Evolutionary conservation across 371 early-diverging fungal genomes (phyloP).

Genomic region (Mucor piriformis): DNA sequence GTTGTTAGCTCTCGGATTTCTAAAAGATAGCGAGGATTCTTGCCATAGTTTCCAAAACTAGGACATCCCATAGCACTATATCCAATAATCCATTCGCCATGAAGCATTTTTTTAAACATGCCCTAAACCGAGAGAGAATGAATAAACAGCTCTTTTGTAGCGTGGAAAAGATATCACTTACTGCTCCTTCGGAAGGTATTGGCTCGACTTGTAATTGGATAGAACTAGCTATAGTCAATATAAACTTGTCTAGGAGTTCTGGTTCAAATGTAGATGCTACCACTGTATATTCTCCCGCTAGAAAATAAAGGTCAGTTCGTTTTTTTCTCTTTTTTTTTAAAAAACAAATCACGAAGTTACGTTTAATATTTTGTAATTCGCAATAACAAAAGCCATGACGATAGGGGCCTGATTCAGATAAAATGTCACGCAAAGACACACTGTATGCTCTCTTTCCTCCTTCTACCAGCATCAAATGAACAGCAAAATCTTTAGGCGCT

Average conservation of each 20-base stretch:
- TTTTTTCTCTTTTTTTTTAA: background rate
- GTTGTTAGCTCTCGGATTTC: slow-evolving; percentile 64
- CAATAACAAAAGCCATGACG: slow-evolving; percentile 74
- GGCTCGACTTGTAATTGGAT: slow-evolving; percentile 48
- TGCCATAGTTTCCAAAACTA: slow-evolving; percentile 60
- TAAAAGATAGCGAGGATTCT: slow-evolving; percentile 72
- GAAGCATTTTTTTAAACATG: slow-evolving; percentile 70
- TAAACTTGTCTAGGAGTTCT: slow-evolving; percentile 69
- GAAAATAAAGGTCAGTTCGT: background rate
- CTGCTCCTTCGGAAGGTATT: slow-evolving; percentile 82
- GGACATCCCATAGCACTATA: slow-evolving; percentile 72
- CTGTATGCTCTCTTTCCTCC: slow-evolving; percentile 74
- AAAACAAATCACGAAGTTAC: slow-evolving; percentile 31
- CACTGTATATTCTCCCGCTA: slow-evolving; percentile 76
- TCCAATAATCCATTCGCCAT: slow-evolving; percentile 68
- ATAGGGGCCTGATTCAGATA: slow-evolving; percentile 74
- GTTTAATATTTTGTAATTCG: slow-evolving; percentile 54
- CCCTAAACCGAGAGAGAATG: slow-evolving; percentile 42
- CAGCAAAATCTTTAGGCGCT: slow-evolving; percentile 65
- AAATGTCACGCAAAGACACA: slow-evolving; percentile 68
- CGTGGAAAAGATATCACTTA: slow-evolving; percentile 34
- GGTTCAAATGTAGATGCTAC: slow-evolving; percentile 81
- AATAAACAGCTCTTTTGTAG: background rate
- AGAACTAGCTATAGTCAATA: slow-evolving; percentile 63
- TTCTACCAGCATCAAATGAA: slow-evolving; percentile 71